A percentile compares a stretch with the other conserved stretches of the same genome.
phyloP scores from a whole-genome alignment of 1,139 yeast genomes.

The Yamadazyma triangularis region DNA sequence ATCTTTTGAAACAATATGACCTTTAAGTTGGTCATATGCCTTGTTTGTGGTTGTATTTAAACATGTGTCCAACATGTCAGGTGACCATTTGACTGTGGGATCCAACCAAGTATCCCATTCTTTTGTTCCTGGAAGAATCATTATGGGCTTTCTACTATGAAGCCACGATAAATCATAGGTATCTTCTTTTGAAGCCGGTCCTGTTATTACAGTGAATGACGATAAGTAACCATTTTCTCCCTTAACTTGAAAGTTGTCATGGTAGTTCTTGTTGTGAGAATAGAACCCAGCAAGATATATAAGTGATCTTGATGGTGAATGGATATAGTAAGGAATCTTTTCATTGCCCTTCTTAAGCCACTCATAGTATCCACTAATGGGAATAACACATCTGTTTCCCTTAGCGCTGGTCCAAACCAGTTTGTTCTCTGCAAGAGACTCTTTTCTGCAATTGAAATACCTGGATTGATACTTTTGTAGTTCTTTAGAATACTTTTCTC shows the following conservation, averaged over 20 bases:
- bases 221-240: conserved; percentile 25
- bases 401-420: conserved; percentile 49
- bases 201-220: conserved; percentile 71
- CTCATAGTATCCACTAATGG: conserved; percentile 82
- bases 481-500: conserved; percentile 24
- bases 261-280: conserved; percentile 39
- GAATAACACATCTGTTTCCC: conserved; percentile 59
- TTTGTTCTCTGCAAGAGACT: conserved; percentile 40
- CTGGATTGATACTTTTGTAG: conserved; percentile 25
- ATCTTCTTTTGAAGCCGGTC: conserved; percentile 51
- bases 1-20: conserved; percentile 53
- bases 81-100: conserved; percentile 38
- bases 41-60: conserved; percentile 33
- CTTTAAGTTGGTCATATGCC: conserved; percentile 41
- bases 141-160: conserved; percentile 74
- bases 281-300: conserved; percentile 73
- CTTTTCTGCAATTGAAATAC: conserved; percentile 62
- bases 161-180: conserved; percentile 55
- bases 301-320: conserved; percentile 46
- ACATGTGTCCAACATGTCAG: conserved; percentile 28
- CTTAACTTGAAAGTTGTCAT: conserved; percentile 18
- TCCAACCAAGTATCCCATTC: conserved; percentile 65
- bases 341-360: conserved; percentile 49
- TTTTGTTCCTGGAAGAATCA: conserved; percentile 52
- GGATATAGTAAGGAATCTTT: conserved; percentile 63